Evolutionary conservation across 768 basidiomycete genomes (phyloP), one percentile per base, ranked within the genome.

Genomic region (Kwoniella dejecticola): DNA sequence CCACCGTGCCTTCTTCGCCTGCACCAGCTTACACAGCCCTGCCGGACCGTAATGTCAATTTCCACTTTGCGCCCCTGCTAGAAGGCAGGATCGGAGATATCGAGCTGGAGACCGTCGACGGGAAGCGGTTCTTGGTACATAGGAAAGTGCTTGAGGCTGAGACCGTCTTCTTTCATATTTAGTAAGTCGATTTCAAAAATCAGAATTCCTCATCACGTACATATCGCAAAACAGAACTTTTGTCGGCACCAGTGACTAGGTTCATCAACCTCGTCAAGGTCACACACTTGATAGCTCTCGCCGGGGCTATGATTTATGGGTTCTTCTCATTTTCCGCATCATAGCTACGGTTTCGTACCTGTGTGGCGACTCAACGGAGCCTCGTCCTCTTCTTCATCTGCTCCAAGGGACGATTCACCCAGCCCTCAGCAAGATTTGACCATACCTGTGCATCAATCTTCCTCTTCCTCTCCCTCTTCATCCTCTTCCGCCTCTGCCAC

Each of bases 81-180:
- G 48, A 73, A 21, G 66, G 64, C 21, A 53, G 62, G 48, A 30
- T 68, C 8, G 74, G 74, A 3, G 71, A 76, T 38, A 54, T 76
- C 23, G 74, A 76, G 57, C 55, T 76, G 27, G 69, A 71, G 45
- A 73, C 71, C 15, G 55, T 56, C 10, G 74, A 76, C 50, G 71
- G 71, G 30, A 69, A 70, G 44, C 27, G 71, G 26, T 76, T 76
- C 41, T 56, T 76, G 36, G 74, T 76, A 10, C 74, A 76, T 58
- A 55, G 48, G 26, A 73, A 65, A 50, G 44, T 76, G 4, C 47
- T 76, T 17, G 74, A 76, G 57, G 24, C 12, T 3, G 74, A 76
- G 68, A 71, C 71, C 13, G 68, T 76, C 23, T 76, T 73, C 61
- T 76, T 76, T 53, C 74, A 76, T 45, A 76, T 76, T 48, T 76